A percentile compares a stretch with the other conserved stretches of the same genome.
phyloP scores from a whole-genome alignment of 352 stramenopile genomes.

The Globisporangium polare region DNA sequence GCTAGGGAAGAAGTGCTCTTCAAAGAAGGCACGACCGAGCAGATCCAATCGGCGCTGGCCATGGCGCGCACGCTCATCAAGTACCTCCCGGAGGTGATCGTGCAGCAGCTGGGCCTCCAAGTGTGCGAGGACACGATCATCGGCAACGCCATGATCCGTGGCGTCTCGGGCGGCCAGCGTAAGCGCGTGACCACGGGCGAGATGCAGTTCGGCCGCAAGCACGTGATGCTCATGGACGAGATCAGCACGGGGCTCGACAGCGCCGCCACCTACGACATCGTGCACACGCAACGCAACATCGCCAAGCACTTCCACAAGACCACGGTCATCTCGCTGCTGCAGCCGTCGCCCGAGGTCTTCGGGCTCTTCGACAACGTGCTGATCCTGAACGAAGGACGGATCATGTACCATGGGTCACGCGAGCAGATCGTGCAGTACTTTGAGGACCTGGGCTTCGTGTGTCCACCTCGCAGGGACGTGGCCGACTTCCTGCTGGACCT shows the following conservation, averaged over 20 bases:
- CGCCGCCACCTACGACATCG: constrained; percentile 62
- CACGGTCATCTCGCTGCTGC: constrained; percentile 53
- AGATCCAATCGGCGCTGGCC: constrained; percentile 17
- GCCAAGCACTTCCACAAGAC: constrained; percentile 18
- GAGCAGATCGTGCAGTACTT: constrained; percentile 65
- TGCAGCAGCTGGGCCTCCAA: constrained; percentile 26
- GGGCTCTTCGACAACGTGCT: constrained; percentile 90
- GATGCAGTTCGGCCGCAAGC: constrained; percentile 70
- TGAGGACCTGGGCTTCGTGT: constrained; percentile 38
- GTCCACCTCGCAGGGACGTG: constrained; percentile 22
- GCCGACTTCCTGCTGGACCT: constrained; percentile 27
- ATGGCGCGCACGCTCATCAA: constrained; percentile 8
- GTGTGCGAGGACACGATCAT: constrained; percentile 40
- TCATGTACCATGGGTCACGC: constrained; percentile 79
- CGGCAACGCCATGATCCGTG: constrained; percentile 35
- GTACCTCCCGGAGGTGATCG: constrained; percentile 27
- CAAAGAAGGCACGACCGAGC: constrained; percentile 20
- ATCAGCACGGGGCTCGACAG: constrained; percentile 92
- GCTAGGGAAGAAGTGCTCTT: constrained; percentile 34
- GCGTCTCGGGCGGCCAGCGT: constrained; percentile 81
- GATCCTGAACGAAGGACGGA: constrained; percentile 70
- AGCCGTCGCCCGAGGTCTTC: constrained; percentile 87
- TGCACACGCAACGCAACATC: constrained; percentile 33
- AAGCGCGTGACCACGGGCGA: constrained; percentile 85
- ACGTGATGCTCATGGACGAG: constrained; percentile 82